A percentile compares a stretch with the other conserved stretches of the same genome.
Conservation (phyloP, 2,329 filamentous ascomycete genomes). For the Colletotrichum zoysiae region DNA sequence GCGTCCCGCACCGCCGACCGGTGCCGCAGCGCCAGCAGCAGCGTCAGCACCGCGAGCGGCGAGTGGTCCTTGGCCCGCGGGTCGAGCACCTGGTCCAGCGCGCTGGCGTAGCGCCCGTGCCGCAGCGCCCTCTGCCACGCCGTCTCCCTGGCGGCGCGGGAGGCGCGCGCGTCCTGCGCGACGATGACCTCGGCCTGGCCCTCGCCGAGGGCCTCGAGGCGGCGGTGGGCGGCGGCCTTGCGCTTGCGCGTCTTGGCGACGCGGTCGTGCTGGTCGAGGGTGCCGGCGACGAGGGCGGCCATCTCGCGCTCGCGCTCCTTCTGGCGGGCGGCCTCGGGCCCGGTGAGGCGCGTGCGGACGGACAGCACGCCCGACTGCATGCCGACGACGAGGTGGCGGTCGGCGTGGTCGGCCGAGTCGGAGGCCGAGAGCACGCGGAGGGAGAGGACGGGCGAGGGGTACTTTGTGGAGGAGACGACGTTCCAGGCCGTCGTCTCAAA, state of each 20-base stretch:
- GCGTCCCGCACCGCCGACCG: constrained; percentile 86
- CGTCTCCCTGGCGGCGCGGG: constrained; percentile 73
- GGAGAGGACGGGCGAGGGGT: constrained; percentile 89
- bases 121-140: constrained; percentile 86
- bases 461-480: constrained; percentile 94
- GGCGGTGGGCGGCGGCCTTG: constrained; percentile 57
- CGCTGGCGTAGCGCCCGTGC: constrained; percentile 79
- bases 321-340: constrained; percentile 81
- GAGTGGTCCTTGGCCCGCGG: constrained; percentile 62
- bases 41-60: constrained; percentile 73
- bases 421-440: constrained; percentile 75
- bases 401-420: constrained; percentile 55
- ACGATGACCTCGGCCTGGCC: constrained; percentile 86
- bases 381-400: constrained; percentile 94
- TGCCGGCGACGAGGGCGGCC: constrained; percentile 83
- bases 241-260: constrained; percentile 78
- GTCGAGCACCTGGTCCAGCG: constrained; percentile 83
- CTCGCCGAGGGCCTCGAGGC: constrained; percentile 86
- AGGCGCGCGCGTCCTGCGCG: constrained; percentile 75
- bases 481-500: constrained; percentile 97
- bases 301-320: constrained; percentile 86
- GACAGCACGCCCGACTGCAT: constrained; percentile 95
- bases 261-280: constrained; percentile 81
- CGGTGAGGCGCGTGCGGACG: constrained; percentile 88
- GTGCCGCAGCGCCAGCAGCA: constrained; percentile 87